These are phyloP conservation scores for Cucurbita ficifolia DNA, from an alignment of 306 rosid genomes.

Conservation along the genomic window DNA sequence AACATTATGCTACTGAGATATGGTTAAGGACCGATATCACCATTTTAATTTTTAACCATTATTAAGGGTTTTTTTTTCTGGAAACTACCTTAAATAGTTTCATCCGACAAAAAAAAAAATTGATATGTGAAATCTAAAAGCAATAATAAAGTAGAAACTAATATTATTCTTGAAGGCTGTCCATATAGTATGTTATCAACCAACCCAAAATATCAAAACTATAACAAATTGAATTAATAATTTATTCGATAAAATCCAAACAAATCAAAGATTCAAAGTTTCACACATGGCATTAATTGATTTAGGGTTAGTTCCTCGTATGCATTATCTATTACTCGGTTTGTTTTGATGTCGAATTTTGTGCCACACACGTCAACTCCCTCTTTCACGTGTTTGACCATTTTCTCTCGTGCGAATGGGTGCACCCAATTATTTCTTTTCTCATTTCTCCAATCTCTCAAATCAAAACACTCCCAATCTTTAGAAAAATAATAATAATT, in stretches of 20 bases:
- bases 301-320: not conserved
- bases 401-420: not conserved
- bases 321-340: not conserved
- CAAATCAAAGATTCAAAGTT: not conserved
- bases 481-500: too few relatives aligned
- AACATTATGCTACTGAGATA: slow-evolving; percentile 56
- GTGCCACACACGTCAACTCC: not conserved
- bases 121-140: not conserved
- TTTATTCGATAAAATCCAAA: too few relatives aligned
- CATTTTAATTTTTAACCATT: too few relatives aligned
- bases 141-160: not conserved
- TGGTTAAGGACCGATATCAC: slow-evolving; percentile 48
- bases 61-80: not conserved
- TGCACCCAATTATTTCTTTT: not conserved
- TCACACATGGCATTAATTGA: not conserved
- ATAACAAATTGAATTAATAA: not conserved
- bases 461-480: too few relatives aligned
- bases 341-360: not conserved
- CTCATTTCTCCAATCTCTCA: too few relatives aligned
- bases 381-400: slow-evolving; percentile 1
- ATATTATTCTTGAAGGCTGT: not conserved
- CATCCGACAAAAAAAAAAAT: not conserved
- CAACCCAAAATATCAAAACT: not conserved
- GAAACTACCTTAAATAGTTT: not conserved
- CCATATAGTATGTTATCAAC: not conserved